These are phyloP conservation scores for Yarrowia sp. DNA, from an alignment of 805 yeast genomes.

Conservation along the genomic window DNA sequence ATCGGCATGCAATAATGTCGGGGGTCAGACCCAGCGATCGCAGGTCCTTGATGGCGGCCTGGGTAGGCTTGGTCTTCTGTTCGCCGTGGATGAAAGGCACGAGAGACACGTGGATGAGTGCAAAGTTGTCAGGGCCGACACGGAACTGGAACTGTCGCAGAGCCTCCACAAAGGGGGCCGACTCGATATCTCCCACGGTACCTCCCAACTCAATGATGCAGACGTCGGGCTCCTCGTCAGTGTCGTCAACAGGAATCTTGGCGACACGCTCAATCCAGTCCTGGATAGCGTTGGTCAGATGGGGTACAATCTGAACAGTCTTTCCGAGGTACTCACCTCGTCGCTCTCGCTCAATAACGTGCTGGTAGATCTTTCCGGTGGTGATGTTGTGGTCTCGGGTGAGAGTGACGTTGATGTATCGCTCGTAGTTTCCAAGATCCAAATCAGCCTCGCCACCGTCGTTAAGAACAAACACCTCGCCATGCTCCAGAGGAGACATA, in stretches of 20 bases:
- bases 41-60: conserved; percentile 96
- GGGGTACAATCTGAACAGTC: conserved; percentile 99
- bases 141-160: conserved; percentile 98
- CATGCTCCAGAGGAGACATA: conserved; percentile 98
- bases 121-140: conserved; percentile 91
- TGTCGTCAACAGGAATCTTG: conserved; percentile 82
- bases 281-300: conserved; percentile 93
- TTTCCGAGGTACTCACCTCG: conserved; percentile 97
- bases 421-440: conserved; percentile 96
- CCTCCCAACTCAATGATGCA: conserved; percentile 98
- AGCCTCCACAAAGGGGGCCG: conserved; percentile 98
- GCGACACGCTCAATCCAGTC: conserved; percentile 97
- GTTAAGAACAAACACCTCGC: conserved; percentile 95
- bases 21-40: conserved; percentile 93
- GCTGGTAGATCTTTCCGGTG: conserved; percentile 94
- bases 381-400: conserved; percentile 95
- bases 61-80: conserved; percentile 98
- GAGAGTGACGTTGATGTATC: conserved; percentile 89
- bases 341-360: conserved; percentile 91
- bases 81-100: conserved; percentile 99
- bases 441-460: conserved; percentile 99
- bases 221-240: conserved; percentile 87
- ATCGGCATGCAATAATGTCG: conserved; percentile 97
- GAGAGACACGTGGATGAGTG: conserved; percentile 91
- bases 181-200: conserved; percentile 98